Evolutionary conservation across 208 protist genomes (phyloP), one percentile per base, ranked within the genome.

Genomic region (Strigomonas culicis): DNA sequence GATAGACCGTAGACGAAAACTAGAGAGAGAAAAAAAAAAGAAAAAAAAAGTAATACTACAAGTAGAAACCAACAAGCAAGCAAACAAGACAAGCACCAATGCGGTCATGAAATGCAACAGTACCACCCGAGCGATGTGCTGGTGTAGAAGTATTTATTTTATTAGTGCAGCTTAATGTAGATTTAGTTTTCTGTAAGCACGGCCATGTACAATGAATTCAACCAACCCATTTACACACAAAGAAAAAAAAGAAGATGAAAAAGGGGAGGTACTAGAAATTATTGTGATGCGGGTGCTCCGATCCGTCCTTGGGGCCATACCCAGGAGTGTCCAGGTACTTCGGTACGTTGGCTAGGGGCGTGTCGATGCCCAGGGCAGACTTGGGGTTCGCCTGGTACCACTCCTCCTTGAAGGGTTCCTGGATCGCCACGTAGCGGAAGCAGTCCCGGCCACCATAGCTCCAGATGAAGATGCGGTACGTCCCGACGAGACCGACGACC

Each of bases 311-410:
- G 17, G 71, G 68, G 19, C 72, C 22, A 63, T 94, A 82, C 0
- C 84, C 82, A 0, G 88, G 84, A 34, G 88, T 91, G 41, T 87
- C 80, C 22, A 94, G 69, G 64, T 82, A 94, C 74, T 90, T 94
- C 15, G 88, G 88, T 51, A 94, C 88, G 63, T 90, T 75, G 7
- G 84, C 84, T 13, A 94, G 74, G 2, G 88, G 88, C 15, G 88
- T 92, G 68, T 94, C 88, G 59, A 90, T 84, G 22, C 84, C 84
- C 4, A 94, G 62, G 19, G 75, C 77, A 3, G 74, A 74, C 75
- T 92, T 94, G 27, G 88, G 88, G 70, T 94, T 94, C 52, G 82
- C 88, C 77, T 91, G 82, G 52, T 88, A 88, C 88, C 88, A 94
- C 73, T 90, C 72, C 61, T 88, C 83, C 67, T 90, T 86, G 44